Conservation (phyloP, 2,329 filamentous ascomycete genomes). For the Diplocarpon mali region DNA sequence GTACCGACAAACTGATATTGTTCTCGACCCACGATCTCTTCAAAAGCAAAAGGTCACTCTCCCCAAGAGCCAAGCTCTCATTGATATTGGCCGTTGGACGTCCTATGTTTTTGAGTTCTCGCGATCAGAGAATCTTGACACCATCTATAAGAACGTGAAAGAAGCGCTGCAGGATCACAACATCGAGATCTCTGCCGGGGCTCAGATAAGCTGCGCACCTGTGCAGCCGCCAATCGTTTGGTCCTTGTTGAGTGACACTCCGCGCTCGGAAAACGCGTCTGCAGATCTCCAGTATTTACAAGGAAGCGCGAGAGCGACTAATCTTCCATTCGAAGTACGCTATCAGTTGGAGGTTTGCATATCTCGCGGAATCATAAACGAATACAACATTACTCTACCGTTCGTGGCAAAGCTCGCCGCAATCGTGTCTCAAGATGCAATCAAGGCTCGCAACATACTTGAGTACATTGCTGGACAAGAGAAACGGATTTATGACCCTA, state of each 20-base stretch:
- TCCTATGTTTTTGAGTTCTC: conserved; percentile 42
- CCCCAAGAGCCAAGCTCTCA: conserved; percentile 36
- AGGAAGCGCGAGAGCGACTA: conserved; percentile 25
- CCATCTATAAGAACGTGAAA: conserved; percentile 14
- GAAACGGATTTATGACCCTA: conserved; percentile 53
- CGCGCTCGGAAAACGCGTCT: conserved; percentile 8
- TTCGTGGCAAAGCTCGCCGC: conserved; percentile 54
- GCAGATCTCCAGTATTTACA: conserved; percentile 14
- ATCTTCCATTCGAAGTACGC: conserved; percentile 58
- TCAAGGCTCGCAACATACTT: conserved; percentile 53
- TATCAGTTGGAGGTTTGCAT: conserved; percentile 93
- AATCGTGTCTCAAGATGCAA: conserved; percentile 33
- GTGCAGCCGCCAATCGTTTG: no score
- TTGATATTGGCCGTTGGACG: conserved; percentile 57
- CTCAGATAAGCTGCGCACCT: no score
- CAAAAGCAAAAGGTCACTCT: conserved; percentile 33
- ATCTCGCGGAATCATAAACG: conserved; percentile 66
- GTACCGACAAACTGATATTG: conserved; percentile 54
- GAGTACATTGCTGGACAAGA: conserved; percentile 62
- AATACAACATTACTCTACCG: conserved; percentile 55
- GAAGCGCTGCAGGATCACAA: conserved; percentile 58
- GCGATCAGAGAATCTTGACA: conserved; percentile 22
- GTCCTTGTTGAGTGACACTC: conserved; percentile 31
- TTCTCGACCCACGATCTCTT: conserved; percentile 32
- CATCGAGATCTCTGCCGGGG: conserved; percentile 36